phyloP scores from a whole-genome alignment of 2,329 filamentous ascomycete genomes.

The Epicoccum nigrum region DNA sequence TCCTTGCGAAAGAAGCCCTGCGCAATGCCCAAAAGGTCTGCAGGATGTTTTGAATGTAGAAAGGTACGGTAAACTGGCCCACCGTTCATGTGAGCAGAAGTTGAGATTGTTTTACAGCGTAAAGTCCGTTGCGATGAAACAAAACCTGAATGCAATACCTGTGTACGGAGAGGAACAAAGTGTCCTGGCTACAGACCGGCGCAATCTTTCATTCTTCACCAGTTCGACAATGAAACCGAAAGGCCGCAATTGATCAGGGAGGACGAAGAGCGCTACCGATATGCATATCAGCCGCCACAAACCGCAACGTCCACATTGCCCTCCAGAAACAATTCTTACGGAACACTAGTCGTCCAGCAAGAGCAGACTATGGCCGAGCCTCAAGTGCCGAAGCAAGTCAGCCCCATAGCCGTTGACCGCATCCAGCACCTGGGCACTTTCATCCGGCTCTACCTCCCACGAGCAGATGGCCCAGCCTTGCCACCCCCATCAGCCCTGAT shows the following conservation, averaged over 20 bases:
- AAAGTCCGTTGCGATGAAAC: conserved; percentile 47
- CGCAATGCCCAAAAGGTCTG: conserved; percentile 45
- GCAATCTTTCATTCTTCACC: conserved; percentile 45
- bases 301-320: conserved; percentile 2
- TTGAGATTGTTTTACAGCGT: conserved; percentile 23
- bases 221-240: conserved; percentile 38
- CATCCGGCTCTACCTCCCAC: conserved; percentile 40
- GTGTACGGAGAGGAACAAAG: conserved; percentile 42
- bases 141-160: conserved; percentile 45
- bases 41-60: conserved; percentile 47
- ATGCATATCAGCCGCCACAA: conserved; percentile 31
- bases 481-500: conserved; percentile 46
- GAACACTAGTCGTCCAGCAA: conserved; percentile 21
- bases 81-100: conserved; percentile 9
- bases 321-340: conserved; percentile 5
- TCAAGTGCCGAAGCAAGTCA: conserved; percentile 39
- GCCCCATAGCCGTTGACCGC: conserved; percentile 43
- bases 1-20: conserved; percentile 14
- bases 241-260: conserved; percentile 42
- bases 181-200: conserved; percentile 46
- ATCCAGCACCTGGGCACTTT: conserved; percentile 44
- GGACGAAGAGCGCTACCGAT: conserved; percentile 43
- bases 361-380: conserved; percentile 23
- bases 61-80: conserved; percentile 28
- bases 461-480: conserved; percentile 34